A percentile compares a stretch with the other conserved stretches of the same genome.
Evolutionary conservation across 441 rosid genomes (phyloP).

Genomic region (Croton laevigatus): DNA sequence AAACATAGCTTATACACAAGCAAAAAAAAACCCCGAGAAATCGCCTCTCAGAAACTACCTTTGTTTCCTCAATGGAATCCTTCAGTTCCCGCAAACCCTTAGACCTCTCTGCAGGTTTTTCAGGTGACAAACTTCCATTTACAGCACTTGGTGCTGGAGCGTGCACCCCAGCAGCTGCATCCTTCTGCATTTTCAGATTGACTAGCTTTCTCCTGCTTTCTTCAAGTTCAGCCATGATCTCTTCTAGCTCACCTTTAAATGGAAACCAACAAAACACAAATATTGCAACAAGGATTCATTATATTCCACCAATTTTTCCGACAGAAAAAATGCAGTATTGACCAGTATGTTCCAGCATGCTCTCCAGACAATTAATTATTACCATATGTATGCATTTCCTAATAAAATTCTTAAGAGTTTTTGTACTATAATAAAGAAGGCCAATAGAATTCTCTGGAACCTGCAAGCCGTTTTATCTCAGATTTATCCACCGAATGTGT

Average conservation of each 20-base stretch:
- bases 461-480: constrained; percentile 73
- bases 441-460: constrained; percentile 32
- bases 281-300: constrained; percentile 26
- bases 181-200: constrained; percentile 80
- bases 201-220: constrained; percentile 89
- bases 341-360: background rate
- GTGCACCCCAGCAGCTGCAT: constrained; percentile 58
- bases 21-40: constrained; percentile 7
- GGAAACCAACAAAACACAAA: constrained; percentile 20
- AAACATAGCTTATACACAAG: background rate
- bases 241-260: constrained; percentile 80
- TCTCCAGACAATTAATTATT: background rate
- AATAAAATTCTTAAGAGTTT: constrained; percentile 1
- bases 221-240: constrained; percentile 81
- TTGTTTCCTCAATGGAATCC: constrained; percentile 74
- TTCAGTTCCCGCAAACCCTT: constrained; percentile 65
- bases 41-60: constrained; percentile 43
- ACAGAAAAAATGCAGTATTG: background rate
- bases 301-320: constrained; percentile 14
- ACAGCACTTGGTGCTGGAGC: constrained; percentile 46
- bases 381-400: constrained; percentile 8
- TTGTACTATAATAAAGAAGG: constrained; percentile 5
- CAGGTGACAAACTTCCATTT: constrained; percentile 79
- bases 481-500: constrained; percentile 63
- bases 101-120: constrained; percentile 67